phyloP scores from a whole-genome alignment of 192 early-diverging fungal genomes.

The Umbelopsis vinacea region DNA sequence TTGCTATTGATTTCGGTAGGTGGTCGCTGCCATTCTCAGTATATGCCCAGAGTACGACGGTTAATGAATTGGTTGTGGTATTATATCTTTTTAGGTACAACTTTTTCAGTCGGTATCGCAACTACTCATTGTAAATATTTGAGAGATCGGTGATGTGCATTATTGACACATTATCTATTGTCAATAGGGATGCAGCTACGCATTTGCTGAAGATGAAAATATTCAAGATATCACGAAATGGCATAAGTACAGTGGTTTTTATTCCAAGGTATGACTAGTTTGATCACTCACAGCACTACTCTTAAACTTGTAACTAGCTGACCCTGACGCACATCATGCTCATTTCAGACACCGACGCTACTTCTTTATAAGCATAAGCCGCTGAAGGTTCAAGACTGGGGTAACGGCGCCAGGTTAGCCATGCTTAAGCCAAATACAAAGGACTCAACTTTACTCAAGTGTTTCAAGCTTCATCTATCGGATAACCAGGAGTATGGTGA shows the following conservation, averaged over 20 bases:
- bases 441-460: constrained; percentile 34
- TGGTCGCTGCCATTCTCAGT: not conserved
- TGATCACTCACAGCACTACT: not conserved
- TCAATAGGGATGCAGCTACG: constrained; percentile 37
- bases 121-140: not conserved
- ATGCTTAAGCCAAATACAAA: constrained; percentile 37
- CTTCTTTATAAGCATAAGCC: constrained; percentile 39
- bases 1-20: constrained; percentile 51
- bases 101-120: constrained; percentile 1
- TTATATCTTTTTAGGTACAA: constrained; percentile 3
- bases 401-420: constrained; percentile 39
- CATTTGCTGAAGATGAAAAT: constrained; percentile 38
- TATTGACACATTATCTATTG: not conserved
- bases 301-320: not conserved
- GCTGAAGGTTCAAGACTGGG: constrained; percentile 39
- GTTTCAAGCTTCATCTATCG: constrained; percentile 47
- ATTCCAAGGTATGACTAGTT: constrained; percentile 26
- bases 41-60: not conserved
- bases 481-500: constrained; percentile 11
- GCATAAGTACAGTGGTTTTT: constrained; percentile 33
- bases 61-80: not conserved
- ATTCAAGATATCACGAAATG: constrained; percentile 49
- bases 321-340: not conserved
- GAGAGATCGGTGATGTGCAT: not conserved
- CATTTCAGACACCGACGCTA: constrained; percentile 40